Conservation (phyloP, 768 basidiomycete genomes). For the Suillus subalutaceus region DNA sequence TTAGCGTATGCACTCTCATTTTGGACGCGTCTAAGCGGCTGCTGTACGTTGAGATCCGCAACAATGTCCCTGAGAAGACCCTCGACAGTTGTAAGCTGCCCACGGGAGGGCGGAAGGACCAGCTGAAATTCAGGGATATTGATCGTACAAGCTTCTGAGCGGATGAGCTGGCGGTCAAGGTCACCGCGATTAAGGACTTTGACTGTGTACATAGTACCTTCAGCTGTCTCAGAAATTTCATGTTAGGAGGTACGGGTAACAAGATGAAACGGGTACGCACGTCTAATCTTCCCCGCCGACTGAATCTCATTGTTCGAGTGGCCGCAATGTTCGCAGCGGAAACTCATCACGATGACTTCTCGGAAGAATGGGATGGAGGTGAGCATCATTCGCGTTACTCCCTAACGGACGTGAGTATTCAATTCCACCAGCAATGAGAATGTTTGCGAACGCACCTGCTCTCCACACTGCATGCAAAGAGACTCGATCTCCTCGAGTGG, state of each 20-base stretch:
- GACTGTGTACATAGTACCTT: constrained; percentile 81
- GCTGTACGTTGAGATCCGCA: constrained; percentile 77
- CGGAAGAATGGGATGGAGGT: constrained; percentile 95
- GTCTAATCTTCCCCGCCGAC: constrained; percentile 82
- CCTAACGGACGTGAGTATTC: constrained; percentile 50
- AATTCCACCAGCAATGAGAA: not conserved
- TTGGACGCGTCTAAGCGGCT: constrained; percentile 81
- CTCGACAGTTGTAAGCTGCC: constrained; percentile 96
- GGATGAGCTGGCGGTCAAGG: constrained; percentile 91
- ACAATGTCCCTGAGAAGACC: constrained; percentile 85
- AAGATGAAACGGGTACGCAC: constrained; percentile 45
- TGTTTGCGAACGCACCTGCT: constrained; percentile 64
- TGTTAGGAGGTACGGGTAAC: not conserved
- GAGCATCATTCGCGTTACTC: constrained; percentile 83
- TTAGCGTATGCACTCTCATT: constrained; percentile 71
- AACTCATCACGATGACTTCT: constrained; percentile 95
- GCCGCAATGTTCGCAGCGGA: constrained; percentile 94
- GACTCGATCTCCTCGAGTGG: constrained; percentile 86
- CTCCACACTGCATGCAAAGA: constrained; percentile 90
- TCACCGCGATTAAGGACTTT: constrained; percentile 74
- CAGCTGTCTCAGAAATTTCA: constrained; percentile 51
- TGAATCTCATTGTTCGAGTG: constrained; percentile 91
- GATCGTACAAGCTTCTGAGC: constrained; percentile 81
- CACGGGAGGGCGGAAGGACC: constrained; percentile 88
- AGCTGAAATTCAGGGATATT: constrained; percentile 86